Evolutionary conservation across 768 basidiomycete genomes (phyloP), one percentile per base, ranked within the genome.

Genomic region (Hericium erinaceus): DNA sequence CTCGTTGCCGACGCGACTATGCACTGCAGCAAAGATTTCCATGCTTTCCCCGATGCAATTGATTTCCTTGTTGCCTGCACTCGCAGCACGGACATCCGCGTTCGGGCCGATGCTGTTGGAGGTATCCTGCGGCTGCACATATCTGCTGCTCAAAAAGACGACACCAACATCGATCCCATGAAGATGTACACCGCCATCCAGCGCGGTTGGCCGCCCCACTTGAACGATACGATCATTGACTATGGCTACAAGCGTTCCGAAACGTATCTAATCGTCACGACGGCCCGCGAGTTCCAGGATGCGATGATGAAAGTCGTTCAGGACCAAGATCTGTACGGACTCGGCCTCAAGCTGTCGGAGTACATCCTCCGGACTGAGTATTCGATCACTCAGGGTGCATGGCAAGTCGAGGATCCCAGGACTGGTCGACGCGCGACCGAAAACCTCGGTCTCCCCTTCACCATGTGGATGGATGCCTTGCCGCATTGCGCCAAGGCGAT

Each of bases 341-440:
- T 87, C 3, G 84, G 82, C 1, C 61, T 78, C 39, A 73, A 70
- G 40, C 70, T 84, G 24, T 76, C 78, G 1, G 67, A 71, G 7
- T 69, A 80, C 48, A 80, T 88, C 61, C 67, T 79, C 10, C 69
- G 73, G 48, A 84, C 82, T 8, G 85, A 87, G 62, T 85, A 82
- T 64, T 78, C 82, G 4, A 74, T 86, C 56, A 66, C 72, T 5
- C 77, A 86, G n/a, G 85, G 85, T 1, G 69, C 65, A 22, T 85
- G 80, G 67, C 73, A 80, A 62, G 62, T 69, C 1, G 66, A 76
- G 55, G 70, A 82, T 53, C 71, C 72, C 4, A 63, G 56, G 4
- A 78, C 78, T 0, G 79, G 81, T 1, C 65, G 60, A 40, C 48
- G 66, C n/a, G 76, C 79, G 58, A 64, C 66, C 2, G 65, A 73